Base-by-base conservation (phyloP, 2,329 filamentous ascomycete genomes). In the Aspergillus ustus region DNA sequence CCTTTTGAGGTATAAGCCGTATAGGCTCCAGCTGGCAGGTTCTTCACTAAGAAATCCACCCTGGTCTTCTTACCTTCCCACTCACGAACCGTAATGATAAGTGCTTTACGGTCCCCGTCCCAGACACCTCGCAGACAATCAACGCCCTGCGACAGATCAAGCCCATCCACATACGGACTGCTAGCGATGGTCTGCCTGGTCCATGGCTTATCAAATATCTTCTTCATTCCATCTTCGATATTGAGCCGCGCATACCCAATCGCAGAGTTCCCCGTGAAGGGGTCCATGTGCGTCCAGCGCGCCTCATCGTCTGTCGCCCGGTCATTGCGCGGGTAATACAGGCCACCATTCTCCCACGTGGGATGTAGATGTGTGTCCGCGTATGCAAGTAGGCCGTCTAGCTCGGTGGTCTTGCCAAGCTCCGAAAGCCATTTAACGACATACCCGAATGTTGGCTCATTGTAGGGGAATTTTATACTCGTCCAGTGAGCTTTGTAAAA, bases 161-260 rank as follows among this genome's bases (percentile, higher is more conserved):
- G 15, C 1, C 64, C 65, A 59, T 69, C 66, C 17, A 74, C 64
- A 46, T 62, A 72, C 66, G 77, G 63, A 70, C 60, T 15, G 60
- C 19, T 31, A 75, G 73, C 67, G 69, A 79, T 68, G 78, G 75
- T 44, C 59, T 73, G 63, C 70, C 72, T 67, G 74, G 73, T 11
- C 78, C 77, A 60, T 5, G 59, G 59, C 13, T 45, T 17, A 7
- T 43, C 43, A 13, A 20, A 53, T 48, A 61, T 61, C 19, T 53
- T 61, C 53, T 50, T 51, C 31, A 57, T 52, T 2, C 59, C 52
- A 57, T 77, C 70, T 4, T 66, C 55, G 13, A 79, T 72, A 59
- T 79, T 78, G 22, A 78, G 63, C 20, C 76, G 64, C 6, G 70
- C 70, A 50, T 80, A 80, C 0, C 70, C 76, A 59, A 79, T 72